These are phyloP conservation scores for Alternaria metachromatica DNA, from an alignment of 2,329 filamentous ascomycete species.

Conservation along the genomic window DNA sequence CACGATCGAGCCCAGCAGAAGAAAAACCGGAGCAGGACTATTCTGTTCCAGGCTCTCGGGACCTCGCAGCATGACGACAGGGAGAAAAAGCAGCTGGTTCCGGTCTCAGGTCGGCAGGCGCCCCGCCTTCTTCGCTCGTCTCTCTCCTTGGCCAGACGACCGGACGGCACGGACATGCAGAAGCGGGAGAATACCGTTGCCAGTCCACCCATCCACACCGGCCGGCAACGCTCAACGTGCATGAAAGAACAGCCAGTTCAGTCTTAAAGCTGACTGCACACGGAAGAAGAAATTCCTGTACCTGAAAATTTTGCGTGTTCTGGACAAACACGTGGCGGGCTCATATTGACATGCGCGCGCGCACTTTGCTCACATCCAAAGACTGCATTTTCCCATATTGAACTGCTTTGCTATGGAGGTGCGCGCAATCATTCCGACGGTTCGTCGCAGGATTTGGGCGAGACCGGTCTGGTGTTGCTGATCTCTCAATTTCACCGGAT, in stretches of 20 bases:
- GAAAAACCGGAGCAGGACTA: conserved; percentile 19
- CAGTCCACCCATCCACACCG: conserved; percentile 12
- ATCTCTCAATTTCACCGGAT: conserved; percentile 13
- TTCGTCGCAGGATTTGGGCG: not conserved
- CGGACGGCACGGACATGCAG: conserved; percentile 36
- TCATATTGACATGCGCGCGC: not conserved
- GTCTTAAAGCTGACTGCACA: conserved; percentile 14
- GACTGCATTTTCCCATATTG: conserved; percentile 16
- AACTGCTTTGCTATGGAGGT: not conserved
- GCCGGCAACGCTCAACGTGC: conserved; percentile 32
- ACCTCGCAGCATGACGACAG: conserved; percentile 45
- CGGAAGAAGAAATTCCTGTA: not conserved
- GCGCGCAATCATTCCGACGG: conserved; percentile 10
- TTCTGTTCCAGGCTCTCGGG: conserved; percentile 38
- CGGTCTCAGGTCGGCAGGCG: conserved; percentile 30
- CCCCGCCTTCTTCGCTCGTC: conserved; percentile 17
- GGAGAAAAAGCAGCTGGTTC: conserved; percentile 14
- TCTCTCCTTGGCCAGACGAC: conserved; percentile 12
- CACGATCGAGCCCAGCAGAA: conserved; percentile 20
- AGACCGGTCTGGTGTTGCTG: conserved; percentile 14
- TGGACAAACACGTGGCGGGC: conserved; percentile 7
- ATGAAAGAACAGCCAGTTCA: conserved; percentile 32
- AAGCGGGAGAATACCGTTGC: conserved; percentile 35
- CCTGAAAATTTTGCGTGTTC: not conserved
- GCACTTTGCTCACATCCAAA: not conserved